A percentile compares a stretch with the other conserved stretches of the same genome.
Evolutionary conservation across 169 alveolate species (phyloP).

Genomic region (Eimeria acervulina): DNA sequence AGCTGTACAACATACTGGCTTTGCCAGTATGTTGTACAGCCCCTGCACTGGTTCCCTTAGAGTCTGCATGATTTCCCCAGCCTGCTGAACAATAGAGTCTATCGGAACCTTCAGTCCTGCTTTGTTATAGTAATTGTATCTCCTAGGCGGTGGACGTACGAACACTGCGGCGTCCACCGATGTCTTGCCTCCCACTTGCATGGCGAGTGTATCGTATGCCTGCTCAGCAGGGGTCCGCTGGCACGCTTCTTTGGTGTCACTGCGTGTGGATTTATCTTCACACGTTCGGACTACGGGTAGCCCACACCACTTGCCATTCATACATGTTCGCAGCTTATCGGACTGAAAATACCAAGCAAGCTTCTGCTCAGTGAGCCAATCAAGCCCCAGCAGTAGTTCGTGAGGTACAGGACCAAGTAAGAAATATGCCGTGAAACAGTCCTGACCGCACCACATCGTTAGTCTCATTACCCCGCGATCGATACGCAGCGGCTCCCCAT

Average conservation of each 20-base stretch:
- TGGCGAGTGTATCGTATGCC: background rate
- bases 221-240: constrained; percentile 3
- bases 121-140: background rate
- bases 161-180: background rate
- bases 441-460: background rate
- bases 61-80: background rate
- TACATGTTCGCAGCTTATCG: background rate
- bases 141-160: background rate
- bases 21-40: background rate
- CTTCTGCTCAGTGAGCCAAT: background rate
- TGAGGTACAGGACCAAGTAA: background rate
- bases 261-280: background rate
- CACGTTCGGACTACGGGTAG: background rate
- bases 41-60: background rate
- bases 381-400: background rate
- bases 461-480: background rate
- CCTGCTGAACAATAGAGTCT: background rate
- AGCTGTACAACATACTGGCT: background rate
- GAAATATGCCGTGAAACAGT: background rate
- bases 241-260: background rate
- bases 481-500: background rate
- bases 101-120: background rate
- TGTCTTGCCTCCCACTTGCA: background rate
- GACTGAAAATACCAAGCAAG: background rate
- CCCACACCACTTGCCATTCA: background rate